Percentiles rank a stretch among this genome's conserved stretches.
These are phyloP conservation scores for Xenosphaeropsis pyriputrescens DNA, from an alignment of 2,329 filamentous ascomycete genomes.

Conservation along the genomic window DNA sequence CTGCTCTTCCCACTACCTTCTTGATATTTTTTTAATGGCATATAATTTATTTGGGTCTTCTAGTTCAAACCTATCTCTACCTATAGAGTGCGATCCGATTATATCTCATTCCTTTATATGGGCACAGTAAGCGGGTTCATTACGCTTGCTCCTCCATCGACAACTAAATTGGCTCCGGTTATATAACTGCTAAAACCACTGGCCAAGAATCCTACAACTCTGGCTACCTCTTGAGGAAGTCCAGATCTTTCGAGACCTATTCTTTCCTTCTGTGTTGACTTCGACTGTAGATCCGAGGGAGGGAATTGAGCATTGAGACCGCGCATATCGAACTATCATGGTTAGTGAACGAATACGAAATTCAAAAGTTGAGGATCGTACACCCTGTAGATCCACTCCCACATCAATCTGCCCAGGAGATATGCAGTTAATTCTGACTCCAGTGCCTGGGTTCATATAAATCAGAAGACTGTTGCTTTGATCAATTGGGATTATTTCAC, in stretches of 20 bases:
- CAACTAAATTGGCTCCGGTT: conserved; percentile 44
- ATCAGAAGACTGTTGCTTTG: background rate
- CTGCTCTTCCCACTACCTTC: too few relatives aligned
- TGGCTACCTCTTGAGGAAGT: conserved; percentile 39
- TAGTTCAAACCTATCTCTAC: too few relatives aligned
- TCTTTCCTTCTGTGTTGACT: conserved; percentile 28
- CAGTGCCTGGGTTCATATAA: conserved; percentile 22
- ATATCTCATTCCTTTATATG: conserved; percentile 11
- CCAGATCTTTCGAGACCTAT: conserved; percentile 45
- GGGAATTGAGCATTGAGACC: conserved; percentile 38
- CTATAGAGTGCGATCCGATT: too few relatives aligned
- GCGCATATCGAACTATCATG: conserved; percentile 28
- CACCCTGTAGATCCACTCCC: conserved; percentile 26
- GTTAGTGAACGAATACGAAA: background rate
- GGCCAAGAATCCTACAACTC: conserved; percentile 46
- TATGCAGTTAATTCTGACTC: conserved; percentile 42
- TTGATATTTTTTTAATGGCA: too few relatives aligned
- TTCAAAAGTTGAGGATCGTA: conserved; percentile 7
- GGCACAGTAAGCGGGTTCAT: conserved; percentile 26
- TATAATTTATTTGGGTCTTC: too few relatives aligned
- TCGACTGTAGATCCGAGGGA: conserved; percentile 34
- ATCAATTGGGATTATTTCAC: conserved; percentile 2
- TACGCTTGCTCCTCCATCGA: conserved; percentile 40
- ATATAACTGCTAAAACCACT: conserved; percentile 48
- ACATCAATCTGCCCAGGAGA: conserved; percentile 25